Evolutionary conservation across 352 stramenopile species (phyloP).

Genomic region (Pilasporangium apinafurcum): DNA sequence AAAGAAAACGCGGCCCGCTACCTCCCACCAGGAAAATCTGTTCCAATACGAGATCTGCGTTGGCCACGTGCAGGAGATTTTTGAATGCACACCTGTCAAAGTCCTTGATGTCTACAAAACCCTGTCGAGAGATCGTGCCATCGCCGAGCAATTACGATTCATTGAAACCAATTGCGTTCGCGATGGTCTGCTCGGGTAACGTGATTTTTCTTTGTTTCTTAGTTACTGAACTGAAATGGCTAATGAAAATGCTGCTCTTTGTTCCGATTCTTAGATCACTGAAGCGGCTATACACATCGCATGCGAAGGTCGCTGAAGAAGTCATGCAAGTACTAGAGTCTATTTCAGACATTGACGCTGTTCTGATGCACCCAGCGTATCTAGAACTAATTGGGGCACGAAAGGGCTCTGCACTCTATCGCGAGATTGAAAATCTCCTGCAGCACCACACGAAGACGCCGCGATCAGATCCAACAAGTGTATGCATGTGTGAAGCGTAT

Average conservation of each 20-base stretch:
- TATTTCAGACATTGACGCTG: slow-evolving; percentile 65
- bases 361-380: slow-evolving; percentile 54
- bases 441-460: slow-evolving; percentile 31
- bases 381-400: slow-evolving; percentile 49
- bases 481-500: slow-evolving; percentile 71
- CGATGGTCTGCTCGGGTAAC: slow-evolving; percentile 42
- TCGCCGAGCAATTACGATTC: slow-evolving; percentile 48
- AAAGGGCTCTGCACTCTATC: slow-evolving; percentile 39
- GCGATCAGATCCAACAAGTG: slow-evolving; percentile 14
- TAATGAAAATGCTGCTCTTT: neutral
- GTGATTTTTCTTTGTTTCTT: neutral
- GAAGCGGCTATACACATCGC: slow-evolving; percentile 57
- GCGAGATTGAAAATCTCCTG: slow-evolving; percentile 53
- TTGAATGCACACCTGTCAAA: slow-evolving; percentile 55
- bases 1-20: slow-evolving; percentile 8
- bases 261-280: slow-evolving; percentile 16
- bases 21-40: slow-evolving; percentile 19
- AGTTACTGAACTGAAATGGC: neutral
- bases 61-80: slow-evolving; percentile 40
- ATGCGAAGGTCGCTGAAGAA: slow-evolving; percentile 52
- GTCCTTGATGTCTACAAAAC: slow-evolving; percentile 55
- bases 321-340: slow-evolving; percentile 65
- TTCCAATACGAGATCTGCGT: slow-evolving; percentile 73
- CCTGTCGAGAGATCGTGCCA: slow-evolving; percentile 34
- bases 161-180: slow-evolving; percentile 69